Percentiles rank a stretch among this genome's conserved stretches.
These are phyloP conservation scores for Colletotrichum agaves DNA, from an alignment of 2,329 filamentous ascomycete species.

Conservation along the genomic window DNA sequence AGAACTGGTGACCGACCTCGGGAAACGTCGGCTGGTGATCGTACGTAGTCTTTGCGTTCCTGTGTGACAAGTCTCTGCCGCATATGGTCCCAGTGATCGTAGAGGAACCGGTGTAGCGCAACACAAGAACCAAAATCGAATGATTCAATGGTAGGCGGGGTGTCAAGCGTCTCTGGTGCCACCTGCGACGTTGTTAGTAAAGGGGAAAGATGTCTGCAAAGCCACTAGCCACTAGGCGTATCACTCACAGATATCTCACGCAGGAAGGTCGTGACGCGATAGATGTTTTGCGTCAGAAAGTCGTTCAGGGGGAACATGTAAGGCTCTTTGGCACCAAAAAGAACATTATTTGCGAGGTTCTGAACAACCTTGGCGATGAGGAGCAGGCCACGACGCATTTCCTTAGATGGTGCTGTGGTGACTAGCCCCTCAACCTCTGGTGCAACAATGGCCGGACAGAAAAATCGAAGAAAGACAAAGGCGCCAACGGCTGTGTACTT, in stretches of 20 bases:
- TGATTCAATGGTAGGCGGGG: conserved; percentile 56
- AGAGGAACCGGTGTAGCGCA: conserved; percentile 74
- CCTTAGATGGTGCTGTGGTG: conserved; percentile 68
- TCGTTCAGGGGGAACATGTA: conserved; percentile 79
- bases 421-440: conserved; percentile 76
- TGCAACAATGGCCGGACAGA: conserved; percentile 77
- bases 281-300: conserved; percentile 75
- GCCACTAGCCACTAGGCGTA: conserved; percentile 33
- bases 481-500: conserved; percentile 79
- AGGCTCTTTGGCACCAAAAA: conserved; percentile 77
- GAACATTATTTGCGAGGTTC: conserved; percentile 77
- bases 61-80: conserved; percentile 70
- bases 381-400: conserved; percentile 74
- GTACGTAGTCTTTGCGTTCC: conserved; percentile 66
- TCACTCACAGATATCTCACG: conserved; percentile 71
- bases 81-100: conserved; percentile 78
- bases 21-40: conserved; percentile 63
- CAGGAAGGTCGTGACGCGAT: conserved; percentile 73
- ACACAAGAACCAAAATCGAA: conserved; percentile 80
- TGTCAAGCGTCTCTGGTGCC: conserved; percentile 58
- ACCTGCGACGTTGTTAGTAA: conserved; percentile 47
- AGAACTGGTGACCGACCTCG: conserved; percentile 66
- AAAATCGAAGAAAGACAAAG: conserved; percentile 78
- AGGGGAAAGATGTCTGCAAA: not conserved
- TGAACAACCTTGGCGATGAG: conserved; percentile 78